Evolutionary conservation across 169 alveolate species (phyloP).

Genomic region (Plasmodium malariae): DNA sequence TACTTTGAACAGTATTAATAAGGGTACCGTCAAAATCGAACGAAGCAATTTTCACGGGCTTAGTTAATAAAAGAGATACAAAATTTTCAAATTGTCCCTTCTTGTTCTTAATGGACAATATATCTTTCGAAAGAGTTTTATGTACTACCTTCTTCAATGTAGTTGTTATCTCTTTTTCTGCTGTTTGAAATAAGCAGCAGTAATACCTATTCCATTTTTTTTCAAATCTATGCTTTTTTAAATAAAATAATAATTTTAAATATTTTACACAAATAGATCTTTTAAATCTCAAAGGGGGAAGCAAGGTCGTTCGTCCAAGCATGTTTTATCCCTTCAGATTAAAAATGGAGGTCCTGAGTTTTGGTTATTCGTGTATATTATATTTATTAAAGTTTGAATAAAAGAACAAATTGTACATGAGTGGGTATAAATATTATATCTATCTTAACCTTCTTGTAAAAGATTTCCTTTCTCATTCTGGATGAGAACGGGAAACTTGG

Average conservation of each 20-base stretch:
- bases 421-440: no score
- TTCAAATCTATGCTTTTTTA: conserved; percentile 10
- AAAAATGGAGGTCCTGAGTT: no score
- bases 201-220: conserved; percentile 47
- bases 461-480: no score
- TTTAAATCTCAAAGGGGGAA: background rate
- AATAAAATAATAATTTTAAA: conserved; percentile 29
- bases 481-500: no score
- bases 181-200: conserved; percentile 23
- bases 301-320: background rate
- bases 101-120: background rate
- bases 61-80: conserved; percentile 9
- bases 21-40: conserved; percentile 68
- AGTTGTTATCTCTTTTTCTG: background rate
- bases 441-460: no score
- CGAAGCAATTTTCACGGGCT: conserved; percentile 37
- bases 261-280: conserved; percentile 37
- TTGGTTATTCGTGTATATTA: no score
- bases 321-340: background rate
- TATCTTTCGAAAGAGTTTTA: background rate
- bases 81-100: background rate
- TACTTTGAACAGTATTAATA: background rate
- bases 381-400: no score
- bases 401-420: no score
- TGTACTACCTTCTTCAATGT: conserved; percentile 1